phyloP scores from a whole-genome alignment of 1,139 yeast genomes.

The Candida frijolesensis region DNA sequence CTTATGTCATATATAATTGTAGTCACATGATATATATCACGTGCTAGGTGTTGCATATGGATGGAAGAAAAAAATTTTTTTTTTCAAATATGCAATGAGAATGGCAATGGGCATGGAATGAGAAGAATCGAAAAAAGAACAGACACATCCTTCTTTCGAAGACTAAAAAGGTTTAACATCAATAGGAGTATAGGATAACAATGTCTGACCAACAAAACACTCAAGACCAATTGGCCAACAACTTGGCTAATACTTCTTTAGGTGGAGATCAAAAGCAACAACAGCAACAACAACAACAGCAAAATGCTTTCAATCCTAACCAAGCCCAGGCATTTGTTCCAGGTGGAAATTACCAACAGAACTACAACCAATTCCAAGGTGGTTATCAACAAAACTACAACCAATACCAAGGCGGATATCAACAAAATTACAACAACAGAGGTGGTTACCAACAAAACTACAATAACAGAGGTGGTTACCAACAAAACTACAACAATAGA shows the following conservation, averaged over 20 bases:
- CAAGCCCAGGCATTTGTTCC: constrained; percentile 13
- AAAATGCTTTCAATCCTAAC: constrained; percentile 13
- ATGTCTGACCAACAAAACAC: constrained; percentile 53
- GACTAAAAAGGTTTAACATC: background rate
- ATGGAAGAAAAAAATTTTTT: background rate
- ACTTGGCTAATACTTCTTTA: constrained; percentile 52
- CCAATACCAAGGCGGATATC: constrained; percentile 20
- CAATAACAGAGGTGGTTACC: constrained; percentile 27
- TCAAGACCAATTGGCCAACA: constrained; percentile 57
- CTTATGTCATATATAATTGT: background rate
- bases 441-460: constrained; percentile 25
- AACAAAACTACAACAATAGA: constrained; percentile 23
- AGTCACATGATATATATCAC: background rate
- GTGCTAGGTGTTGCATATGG: background rate
- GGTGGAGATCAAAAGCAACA: constrained; percentile 23
- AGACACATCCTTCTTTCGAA: background rate
- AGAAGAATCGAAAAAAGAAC: background rate
- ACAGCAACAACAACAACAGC: constrained; percentile 20
- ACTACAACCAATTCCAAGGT: constrained; percentile 22
- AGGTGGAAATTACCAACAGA: constrained; percentile 22
- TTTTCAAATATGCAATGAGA: background rate
- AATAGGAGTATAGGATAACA: background rate
- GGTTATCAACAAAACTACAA: constrained; percentile 27
- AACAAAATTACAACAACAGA: constrained; percentile 23
- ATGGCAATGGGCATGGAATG: background rate